These are phyloP conservation scores for Microcyclospora tardicrescens DNA, from an alignment of 2,329 filamentous ascomycete genomes.

Conservation along the genomic window DNA sequence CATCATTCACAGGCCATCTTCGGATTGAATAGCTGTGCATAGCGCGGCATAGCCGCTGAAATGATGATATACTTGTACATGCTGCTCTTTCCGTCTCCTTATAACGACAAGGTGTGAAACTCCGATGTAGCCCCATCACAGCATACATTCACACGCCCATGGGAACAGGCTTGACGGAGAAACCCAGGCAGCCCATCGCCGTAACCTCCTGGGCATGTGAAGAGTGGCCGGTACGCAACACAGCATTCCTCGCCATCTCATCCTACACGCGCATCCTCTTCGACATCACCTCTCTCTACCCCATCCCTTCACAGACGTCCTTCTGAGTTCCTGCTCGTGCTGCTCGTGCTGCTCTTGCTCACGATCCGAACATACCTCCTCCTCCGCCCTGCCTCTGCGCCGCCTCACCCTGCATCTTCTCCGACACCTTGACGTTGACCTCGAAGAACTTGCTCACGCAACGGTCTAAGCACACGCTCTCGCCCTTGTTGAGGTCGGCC, in stretches of 20 bases:
- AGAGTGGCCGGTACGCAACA: too few relatives aligned
- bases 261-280: background rate
- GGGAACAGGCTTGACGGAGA: too few relatives aligned
- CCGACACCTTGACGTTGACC: constrained; percentile 92
- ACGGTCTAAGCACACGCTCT: constrained; percentile 94
- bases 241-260: background rate
- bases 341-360: background rate
- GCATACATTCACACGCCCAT: too few relatives aligned
- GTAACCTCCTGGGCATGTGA: too few relatives aligned
- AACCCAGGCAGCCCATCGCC: too few relatives aligned
- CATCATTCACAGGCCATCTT: too few relatives aligned
- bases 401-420: constrained; percentile 87
- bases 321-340: background rate
- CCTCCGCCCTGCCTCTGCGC: constrained; percentile 48
- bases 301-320: constrained; percentile 1
- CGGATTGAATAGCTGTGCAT: too few relatives aligned
- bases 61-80: too few relatives aligned
- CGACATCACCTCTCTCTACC: background rate
- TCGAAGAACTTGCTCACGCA: constrained; percentile 98
- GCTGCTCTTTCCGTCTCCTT: too few relatives aligned
- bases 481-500: constrained; percentile 94
- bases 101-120: too few relatives aligned
- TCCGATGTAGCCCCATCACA: too few relatives aligned
- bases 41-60: too few relatives aligned
- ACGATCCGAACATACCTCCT: constrained; percentile 27